phyloP scores from a whole-genome alignment of 768 basidiomycete genomes.

The Dacryopinax primogenitus region DNA sequence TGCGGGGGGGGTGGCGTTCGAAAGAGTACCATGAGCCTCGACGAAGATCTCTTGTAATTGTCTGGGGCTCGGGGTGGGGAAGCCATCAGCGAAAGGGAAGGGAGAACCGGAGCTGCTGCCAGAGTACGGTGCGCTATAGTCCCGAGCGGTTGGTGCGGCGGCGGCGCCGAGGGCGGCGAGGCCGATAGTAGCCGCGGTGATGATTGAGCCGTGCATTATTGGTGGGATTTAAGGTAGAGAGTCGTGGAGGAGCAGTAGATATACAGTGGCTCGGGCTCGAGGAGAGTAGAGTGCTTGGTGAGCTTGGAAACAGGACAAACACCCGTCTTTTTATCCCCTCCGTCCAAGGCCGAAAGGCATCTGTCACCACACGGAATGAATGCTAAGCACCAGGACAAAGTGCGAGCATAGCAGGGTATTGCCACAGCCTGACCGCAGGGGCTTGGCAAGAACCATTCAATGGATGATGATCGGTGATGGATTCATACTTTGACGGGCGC shows the following conservation, averaged over 20 bases:
- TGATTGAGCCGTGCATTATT: not conserved
- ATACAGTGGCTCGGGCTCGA: not conserved
- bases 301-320: too few species aligned
- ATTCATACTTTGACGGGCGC: too few species aligned
- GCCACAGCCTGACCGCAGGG: too few species aligned
- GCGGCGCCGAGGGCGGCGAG: constrained; percentile 6
- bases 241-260: not conserved
- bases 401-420: too few species aligned
- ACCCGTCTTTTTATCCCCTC: too few species aligned
- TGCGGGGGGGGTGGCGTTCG: not conserved
- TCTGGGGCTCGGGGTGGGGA: not conserved
- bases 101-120: not conserved
- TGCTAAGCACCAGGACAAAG: too few species aligned
- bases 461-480: too few species aligned
- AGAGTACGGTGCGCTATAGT: not conserved
- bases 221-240: not conserved
- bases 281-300: too few species aligned
- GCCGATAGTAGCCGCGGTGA: constrained; percentile 1
- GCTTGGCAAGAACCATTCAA: too few species aligned
- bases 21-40: not conserved
- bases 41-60: not conserved
- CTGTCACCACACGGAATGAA: too few species aligned
- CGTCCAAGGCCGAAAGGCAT: too few species aligned
- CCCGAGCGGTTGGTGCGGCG: not conserved
- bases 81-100: constrained; percentile 1